Evolutionary conservation across 2,329 filamentous ascomycete species (phyloP).

Genomic region (Lasiodiplodia gonubiensis): DNA sequence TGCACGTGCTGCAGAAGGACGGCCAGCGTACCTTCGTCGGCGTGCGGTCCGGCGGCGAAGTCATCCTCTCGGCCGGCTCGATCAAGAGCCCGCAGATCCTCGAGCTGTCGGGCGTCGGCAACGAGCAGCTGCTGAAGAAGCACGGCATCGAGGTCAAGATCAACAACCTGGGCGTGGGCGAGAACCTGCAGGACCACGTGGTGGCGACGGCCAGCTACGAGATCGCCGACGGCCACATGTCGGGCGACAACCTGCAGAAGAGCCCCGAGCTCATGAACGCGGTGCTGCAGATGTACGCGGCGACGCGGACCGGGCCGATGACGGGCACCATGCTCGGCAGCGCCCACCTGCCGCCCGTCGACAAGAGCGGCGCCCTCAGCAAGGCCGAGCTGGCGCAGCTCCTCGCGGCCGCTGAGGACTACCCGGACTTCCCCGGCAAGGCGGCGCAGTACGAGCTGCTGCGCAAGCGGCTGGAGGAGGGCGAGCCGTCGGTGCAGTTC

Average conservation of each 20-base stretch:
- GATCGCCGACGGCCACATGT: conserved; percentile 32
- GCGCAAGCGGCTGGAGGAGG: conserved; percentile 4
- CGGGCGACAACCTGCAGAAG: conserved; percentile 35
- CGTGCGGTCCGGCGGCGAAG: not conserved
- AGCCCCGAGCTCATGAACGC: conserved; percentile 32
- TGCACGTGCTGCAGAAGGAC: conserved; percentile 30
- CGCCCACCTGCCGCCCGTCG: conserved; percentile 38
- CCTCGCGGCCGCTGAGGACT: not conserved
- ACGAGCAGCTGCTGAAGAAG: conserved; percentile 11
- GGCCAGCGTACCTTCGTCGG: not conserved
- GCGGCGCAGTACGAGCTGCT: conserved; percentile 28
- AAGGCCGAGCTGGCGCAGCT: conserved; percentile 4
- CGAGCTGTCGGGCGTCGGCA: conserved; percentile 39
- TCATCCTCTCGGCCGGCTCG: conserved; percentile 35
- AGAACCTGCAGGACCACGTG: conserved; percentile 30
- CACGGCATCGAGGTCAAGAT: conserved; percentile 25
- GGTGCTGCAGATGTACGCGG: conserved; percentile 34
- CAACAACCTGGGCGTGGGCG: conserved; percentile 25
- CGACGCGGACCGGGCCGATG: conserved; percentile 35
- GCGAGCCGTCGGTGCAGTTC: conserved; percentile 18
- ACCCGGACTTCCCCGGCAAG: not conserved
- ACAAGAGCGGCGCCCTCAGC: conserved; percentile 32
- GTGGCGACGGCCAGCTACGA: conserved; percentile 15
- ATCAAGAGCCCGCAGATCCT: conserved; percentile 40
- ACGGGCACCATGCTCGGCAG: conserved; percentile 35